Conservation (phyloP, 2,329 filamentous ascomycete genomes). For the Paraphaeosphaeria minitans region DNA sequence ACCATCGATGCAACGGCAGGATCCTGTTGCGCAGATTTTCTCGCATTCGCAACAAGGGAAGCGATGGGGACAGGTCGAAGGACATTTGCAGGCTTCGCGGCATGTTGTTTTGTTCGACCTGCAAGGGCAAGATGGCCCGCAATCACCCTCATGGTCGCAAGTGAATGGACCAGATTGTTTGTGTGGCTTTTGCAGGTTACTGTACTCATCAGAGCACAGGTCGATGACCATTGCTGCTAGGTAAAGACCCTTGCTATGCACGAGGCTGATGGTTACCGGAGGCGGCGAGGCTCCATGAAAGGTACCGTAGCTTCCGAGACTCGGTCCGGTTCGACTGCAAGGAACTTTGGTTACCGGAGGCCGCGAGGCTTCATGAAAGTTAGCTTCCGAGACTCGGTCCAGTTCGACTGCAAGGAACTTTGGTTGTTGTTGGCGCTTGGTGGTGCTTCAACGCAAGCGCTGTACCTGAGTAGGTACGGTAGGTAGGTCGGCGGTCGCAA, state of each 20-base stretch:
- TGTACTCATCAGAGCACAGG: neutral
- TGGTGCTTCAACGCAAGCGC: too few relatives aligned
- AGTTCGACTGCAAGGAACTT: too few relatives aligned
- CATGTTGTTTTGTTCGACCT: neutral
- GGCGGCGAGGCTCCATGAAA: neutral
- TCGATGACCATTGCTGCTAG: neutral
- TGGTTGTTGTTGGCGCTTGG: neutral
- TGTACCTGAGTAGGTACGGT: too few relatives aligned
- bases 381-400: neutral
- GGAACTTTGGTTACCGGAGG: neutral
- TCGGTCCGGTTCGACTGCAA: too few relatives aligned
- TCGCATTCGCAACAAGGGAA: conserved; percentile 1
- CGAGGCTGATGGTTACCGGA: neutral
- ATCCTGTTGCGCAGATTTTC: neutral
- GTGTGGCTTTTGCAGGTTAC: neutral
- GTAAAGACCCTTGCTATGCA: neutral
- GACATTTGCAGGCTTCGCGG: conserved; percentile 2
- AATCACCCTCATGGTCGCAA: conserved; percentile 1
- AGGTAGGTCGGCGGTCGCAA: too few relatives aligned
- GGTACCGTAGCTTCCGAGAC: neutral
- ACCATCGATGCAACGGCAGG: neutral
- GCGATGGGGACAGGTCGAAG: neutral
- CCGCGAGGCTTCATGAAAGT: neutral
- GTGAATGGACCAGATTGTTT: neutral
- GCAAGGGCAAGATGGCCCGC: neutral